Evolutionary conservation across 108 stramenopile species (phyloP).

Genomic region (Skeletonema grethae): DNA sequence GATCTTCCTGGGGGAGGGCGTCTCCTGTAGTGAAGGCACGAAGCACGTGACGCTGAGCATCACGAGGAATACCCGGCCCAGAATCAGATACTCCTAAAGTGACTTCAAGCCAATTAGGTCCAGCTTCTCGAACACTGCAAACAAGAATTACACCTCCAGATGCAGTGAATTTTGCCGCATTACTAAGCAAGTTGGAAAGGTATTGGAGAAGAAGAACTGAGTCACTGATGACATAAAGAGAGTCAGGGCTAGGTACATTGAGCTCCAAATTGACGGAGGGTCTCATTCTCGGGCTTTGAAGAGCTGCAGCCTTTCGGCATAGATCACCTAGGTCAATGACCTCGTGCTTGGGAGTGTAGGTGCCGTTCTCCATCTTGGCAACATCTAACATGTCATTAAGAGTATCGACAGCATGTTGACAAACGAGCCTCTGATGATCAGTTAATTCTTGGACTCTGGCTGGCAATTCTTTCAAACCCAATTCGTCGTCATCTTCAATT

Average conservation of each 20-base stretch:
- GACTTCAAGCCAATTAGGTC: conserved; percentile 42
- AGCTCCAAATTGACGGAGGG: conserved; percentile 25
- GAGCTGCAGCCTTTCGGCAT: conserved; percentile 39
- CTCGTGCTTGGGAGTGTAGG: conserved; percentile 46
- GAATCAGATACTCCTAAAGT: conserved; percentile 45
- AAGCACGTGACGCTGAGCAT: conserved; percentile 40
- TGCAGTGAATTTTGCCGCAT: conserved; percentile 48
- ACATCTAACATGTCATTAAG: conserved; percentile 55
- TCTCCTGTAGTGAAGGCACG: conserved; percentile 51
- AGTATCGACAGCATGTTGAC: conserved; percentile 51
- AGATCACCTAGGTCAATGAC: conserved; percentile 45
- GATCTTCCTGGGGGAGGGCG: conserved; percentile 46
- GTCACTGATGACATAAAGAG: conserved; percentile 34
- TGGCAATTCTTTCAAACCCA: conserved; percentile 27
- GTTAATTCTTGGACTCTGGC: conserved; percentile 42
- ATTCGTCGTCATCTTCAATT: conserved; percentile 36
- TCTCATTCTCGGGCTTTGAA: conserved; percentile 42
- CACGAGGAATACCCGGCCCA: conserved; percentile 41
- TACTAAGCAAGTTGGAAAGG: conserved; percentile 38
- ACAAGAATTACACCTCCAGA: conserved; percentile 35
- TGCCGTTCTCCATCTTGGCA: conserved; percentile 51
- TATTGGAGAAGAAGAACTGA: conserved; percentile 47
- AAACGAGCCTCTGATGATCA: conserved; percentile 47
- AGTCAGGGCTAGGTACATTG: conserved; percentile 27
- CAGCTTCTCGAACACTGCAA: conserved; percentile 34